Conservation (phyloP, 2,329 filamentous ascomycete species). For the Exophiala phaeomuriformis region DNA sequence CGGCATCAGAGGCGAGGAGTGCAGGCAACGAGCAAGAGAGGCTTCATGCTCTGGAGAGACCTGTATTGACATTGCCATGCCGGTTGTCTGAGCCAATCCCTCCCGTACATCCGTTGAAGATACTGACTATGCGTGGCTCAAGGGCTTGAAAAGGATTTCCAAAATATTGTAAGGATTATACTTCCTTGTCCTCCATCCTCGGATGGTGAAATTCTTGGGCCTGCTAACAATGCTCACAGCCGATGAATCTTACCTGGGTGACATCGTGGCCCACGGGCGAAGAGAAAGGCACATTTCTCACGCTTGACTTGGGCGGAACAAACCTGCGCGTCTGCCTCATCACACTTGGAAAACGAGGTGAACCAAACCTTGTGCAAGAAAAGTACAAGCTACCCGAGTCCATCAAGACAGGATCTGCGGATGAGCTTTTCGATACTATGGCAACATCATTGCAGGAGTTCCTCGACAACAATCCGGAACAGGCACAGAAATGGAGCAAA, state of each 20-base stretch:
- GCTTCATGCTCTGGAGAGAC: neutral
- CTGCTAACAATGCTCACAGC: constrained; percentile 44
- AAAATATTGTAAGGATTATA: constrained; percentile 6
- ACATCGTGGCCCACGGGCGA: constrained; percentile 79
- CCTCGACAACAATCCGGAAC: constrained; percentile 64
- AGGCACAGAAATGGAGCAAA: constrained; percentile 42
- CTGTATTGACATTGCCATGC: neutral
- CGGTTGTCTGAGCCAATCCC: no score
- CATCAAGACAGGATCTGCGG: constrained; percentile 67
- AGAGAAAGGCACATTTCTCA: constrained; percentile 74
- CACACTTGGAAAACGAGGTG: constrained; percentile 74
- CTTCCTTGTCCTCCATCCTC: neutral
- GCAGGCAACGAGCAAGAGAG: neutral
- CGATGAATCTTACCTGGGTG: constrained; percentile 97
- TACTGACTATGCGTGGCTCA: neutral
- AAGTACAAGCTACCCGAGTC: constrained; percentile 81
- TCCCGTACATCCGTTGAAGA: neutral
- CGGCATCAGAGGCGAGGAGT: neutral
- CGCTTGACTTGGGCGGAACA: constrained; percentile 84
- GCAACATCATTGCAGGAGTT: constrained; percentile 87
- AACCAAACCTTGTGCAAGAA: constrained; percentile 82
- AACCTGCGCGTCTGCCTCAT: constrained; percentile 88
- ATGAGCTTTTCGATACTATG: constrained; percentile 86
- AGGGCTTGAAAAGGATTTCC: constrained; percentile 1
- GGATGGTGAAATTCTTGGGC: constrained; percentile 4